Conservation (phyloP, 1,284 basidiomycete genomes). For the Ustilago tritici region DNA sequence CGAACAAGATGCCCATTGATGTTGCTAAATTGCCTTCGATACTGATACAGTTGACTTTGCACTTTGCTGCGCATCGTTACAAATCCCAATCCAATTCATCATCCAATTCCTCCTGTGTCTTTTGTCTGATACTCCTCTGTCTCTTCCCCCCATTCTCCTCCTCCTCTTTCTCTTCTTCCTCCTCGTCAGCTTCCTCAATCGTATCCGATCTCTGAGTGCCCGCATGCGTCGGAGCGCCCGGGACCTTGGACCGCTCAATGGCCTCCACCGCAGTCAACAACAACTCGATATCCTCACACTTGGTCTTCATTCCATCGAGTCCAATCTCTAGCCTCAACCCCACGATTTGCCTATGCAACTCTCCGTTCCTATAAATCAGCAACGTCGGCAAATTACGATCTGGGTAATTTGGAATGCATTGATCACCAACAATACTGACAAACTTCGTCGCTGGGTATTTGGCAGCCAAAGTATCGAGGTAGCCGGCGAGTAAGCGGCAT, state of each 20-base stretch:
- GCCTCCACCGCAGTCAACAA: constrained; percentile 64
- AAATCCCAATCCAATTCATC: constrained; percentile 68
- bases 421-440: constrained; percentile 89
- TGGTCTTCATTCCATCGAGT: constrained; percentile 78
- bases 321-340: constrained; percentile 77
- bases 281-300: constrained; percentile 74
- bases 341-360: constrained; percentile 85
- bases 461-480: constrained; percentile 80
- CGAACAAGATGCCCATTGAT: neutral
- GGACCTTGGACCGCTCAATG: constrained; percentile 54
- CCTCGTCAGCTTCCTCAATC: constrained; percentile 29
- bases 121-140: constrained; percentile 34
- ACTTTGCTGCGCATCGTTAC: constrained; percentile 4
- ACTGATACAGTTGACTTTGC: constrained; percentile 7
- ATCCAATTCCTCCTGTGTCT: constrained; percentile 65
- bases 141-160: constrained; percentile 18
- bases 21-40: neutral
- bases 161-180: constrained; percentile 25
- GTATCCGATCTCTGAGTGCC: constrained; percentile 27
- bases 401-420: constrained; percentile 95
- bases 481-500: constrained; percentile 80
- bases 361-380: constrained; percentile 90
- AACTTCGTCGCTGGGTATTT: constrained; percentile 93
- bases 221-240: constrained; percentile 39
- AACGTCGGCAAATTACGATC: constrained; percentile 91